A percentile compares a stretch with the other conserved stretches of the same genome.
These are phyloP conservation scores for Aureobasidium pullulans DNA, from an alignment of 2,329 filamentous ascomycete genomes.

Conservation along the genomic window DNA sequence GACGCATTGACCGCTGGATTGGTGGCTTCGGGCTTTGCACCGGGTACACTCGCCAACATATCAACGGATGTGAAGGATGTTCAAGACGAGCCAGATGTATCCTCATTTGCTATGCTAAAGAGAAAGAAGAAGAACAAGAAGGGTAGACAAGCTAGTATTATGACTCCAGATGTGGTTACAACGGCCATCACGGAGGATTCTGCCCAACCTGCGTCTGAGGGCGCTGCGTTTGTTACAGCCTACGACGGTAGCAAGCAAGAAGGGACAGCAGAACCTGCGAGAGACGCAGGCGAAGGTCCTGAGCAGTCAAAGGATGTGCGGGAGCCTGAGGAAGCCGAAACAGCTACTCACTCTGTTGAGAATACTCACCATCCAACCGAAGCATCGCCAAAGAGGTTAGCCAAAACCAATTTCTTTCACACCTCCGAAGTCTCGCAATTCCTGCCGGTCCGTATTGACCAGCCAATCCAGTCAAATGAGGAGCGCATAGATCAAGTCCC, in stretches of 20 bases:
- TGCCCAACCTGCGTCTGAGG: not conserved
- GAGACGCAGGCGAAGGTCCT: no score
- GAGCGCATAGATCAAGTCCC: not conserved
- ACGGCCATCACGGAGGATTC: no score
- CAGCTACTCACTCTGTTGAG: not conserved
- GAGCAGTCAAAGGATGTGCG: no score
- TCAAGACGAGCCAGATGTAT: conserved; percentile 24
- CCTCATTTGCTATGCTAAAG: conserved; percentile 30
- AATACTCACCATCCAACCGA: not conserved
- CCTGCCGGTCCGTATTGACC: conserved; percentile 17
- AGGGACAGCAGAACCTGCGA: no score
- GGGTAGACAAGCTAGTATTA: conserved; percentile 31
- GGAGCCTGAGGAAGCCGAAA: no score
- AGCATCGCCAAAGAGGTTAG: not conserved
- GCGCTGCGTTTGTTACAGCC: not conserved
- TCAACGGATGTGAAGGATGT: conserved; percentile 8
- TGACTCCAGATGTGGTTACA: not conserved
- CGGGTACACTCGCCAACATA: conserved; percentile 14
- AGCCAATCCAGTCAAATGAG: not conserved
- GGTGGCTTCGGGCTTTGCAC: conserved; percentile 27
- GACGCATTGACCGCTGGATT: conserved; percentile 30
- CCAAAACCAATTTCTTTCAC: conserved; percentile 15
- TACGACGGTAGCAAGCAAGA: not conserved
- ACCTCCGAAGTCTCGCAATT: conserved; percentile 23
- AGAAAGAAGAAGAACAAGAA: conserved; percentile 40